These are phyloP conservation scores for Plasmodium adleri DNA, from an alignment of 169 alveolate species.

Conservation along the genomic window DNA sequence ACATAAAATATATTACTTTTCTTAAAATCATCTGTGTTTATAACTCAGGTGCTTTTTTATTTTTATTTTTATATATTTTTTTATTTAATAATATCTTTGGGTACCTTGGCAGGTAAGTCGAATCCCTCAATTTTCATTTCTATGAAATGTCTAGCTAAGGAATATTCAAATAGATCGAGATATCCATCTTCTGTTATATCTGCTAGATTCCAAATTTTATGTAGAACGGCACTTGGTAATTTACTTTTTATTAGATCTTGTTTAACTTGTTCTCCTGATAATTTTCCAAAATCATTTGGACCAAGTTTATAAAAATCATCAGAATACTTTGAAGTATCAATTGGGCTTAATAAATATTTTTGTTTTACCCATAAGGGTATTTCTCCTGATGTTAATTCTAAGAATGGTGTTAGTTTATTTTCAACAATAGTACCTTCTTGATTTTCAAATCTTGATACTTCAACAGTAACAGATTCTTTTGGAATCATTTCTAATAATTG, in stretches of 20 bases:
- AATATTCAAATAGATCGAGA: constrained; percentile 79
- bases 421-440: constrained; percentile 73
- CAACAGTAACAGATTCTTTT: constrained; percentile 60
- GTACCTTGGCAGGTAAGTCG: constrained; percentile 78
- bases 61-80: background rate
- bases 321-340: constrained; percentile 67
- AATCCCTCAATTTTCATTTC: constrained; percentile 79
- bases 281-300: constrained; percentile 71
- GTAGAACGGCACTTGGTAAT: constrained; percentile 78
- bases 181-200: constrained; percentile 80
- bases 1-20: too few relatives aligned
- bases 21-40: too few relatives aligned
- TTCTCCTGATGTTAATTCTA: constrained; percentile 57
- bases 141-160: constrained; percentile 80
- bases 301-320: constrained; percentile 78
- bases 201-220: constrained; percentile 81
- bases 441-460: constrained; percentile 13
- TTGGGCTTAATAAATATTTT: constrained; percentile 44
- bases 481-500: constrained; percentile 78
- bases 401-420: constrained; percentile 65
- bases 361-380: constrained; percentile 73
- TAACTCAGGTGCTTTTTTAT: background rate
- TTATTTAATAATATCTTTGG: constrained; percentile 41
- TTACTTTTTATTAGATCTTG: constrained; percentile 79
- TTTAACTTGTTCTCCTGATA: constrained; percentile 80